Evolutionary conservation across 768 basidiomycete genomes (phyloP).

Genomic region (Hysterangium stoloniferum): DNA sequence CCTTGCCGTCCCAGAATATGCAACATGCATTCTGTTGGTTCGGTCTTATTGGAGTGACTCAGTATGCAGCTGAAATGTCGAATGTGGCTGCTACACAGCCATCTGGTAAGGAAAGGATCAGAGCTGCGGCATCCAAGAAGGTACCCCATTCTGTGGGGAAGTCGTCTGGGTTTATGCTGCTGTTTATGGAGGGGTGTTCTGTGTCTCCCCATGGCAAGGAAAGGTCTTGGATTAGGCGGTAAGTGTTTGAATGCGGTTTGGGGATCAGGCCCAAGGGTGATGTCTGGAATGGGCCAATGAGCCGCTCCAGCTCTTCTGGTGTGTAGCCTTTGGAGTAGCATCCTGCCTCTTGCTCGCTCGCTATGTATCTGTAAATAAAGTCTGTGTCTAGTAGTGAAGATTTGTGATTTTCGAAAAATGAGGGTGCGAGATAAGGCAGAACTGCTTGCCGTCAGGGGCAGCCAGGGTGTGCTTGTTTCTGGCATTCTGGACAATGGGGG

Average conservation of each 20-base stretch:
- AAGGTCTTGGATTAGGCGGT: constrained; percentile 28
- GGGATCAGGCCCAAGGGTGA: constrained; percentile 34
- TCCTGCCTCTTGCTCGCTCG: constrained; percentile 21
- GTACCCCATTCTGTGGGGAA: constrained; percentile 30
- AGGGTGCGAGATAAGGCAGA: constrained; percentile 19
- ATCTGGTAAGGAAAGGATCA: constrained; percentile 26
- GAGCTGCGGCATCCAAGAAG: constrained; percentile 19
- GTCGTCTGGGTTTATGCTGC: constrained; percentile 14
- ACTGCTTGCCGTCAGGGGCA: constrained; percentile 17
- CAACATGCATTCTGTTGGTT: constrained; percentile 26
- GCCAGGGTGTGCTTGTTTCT: constrained; percentile 19
- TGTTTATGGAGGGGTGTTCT: constrained; percentile 17
- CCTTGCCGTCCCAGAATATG: constrained; percentile 25
- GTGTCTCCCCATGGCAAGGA: constrained; percentile 19
- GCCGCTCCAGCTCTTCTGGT: constrained; percentile 16
- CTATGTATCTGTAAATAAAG: constrained; percentile 29
- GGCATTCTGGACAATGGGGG: constrained; percentile 9
- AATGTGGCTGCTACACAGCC: constrained; percentile 31
- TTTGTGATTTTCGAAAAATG: constrained; percentile 27
- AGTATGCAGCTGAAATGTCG: constrained; percentile 33
- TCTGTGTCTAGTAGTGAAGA: constrained; percentile 22
- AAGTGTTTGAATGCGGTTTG: constrained; percentile 22
- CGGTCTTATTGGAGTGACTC: constrained; percentile 25
- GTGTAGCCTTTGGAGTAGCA: constrained; percentile 27
- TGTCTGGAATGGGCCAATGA: constrained; percentile 35